Base-by-base conservation (phyloP, 352 stramenopile species). In the Globisporangium yorkense region DNA sequence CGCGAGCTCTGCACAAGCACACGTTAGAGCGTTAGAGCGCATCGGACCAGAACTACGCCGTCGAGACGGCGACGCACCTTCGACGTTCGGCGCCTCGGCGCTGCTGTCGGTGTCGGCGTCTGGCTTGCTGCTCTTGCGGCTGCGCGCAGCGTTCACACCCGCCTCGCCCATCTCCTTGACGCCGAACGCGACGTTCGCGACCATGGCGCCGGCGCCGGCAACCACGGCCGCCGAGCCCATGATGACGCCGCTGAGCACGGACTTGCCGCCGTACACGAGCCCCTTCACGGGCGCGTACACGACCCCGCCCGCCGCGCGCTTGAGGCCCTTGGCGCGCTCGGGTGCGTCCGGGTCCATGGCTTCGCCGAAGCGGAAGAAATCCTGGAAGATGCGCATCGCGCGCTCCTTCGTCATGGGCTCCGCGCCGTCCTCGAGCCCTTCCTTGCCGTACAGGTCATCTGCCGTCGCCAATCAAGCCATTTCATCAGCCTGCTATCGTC, bases 391-490 rank as follows among this genome's bases (percentile, higher is more conserved):
- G 29, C 80, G 72, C 72, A 93, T 81, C 13, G 80, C 84, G 20
- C 83, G 80, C 65, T 94, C 84, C 57, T 72, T 86, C 9, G 84
- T 94, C 80, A 93, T 94, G 50, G 85, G 80, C 67, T 89, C 72
- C 16, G 82, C 77, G 39, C 83, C 80, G 57, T 91, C 82, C 57
- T 96, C 79, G 31, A 97, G 71, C 43, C 90, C 92, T 67, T 92
- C 87, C 74, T 97, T 96, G 61, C 92, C 92, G 70, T 96, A 97
- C 51, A 96, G 77, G 54, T 98, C 92, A 63, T 98, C 85, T 94
- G 63, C 33, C 57, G 2, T 29, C 15, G 2, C 24, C 8, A 12
- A 39, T 8, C 31, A 7, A 35, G 10, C 2, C 8, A 13, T 1
- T 15, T 16, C 35, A 10, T 40, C 35, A 40, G 35, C 8, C 35